phyloP scores from a whole-genome alignment of 176 grass and related monocot species.

The Juncus effusus region DNA sequence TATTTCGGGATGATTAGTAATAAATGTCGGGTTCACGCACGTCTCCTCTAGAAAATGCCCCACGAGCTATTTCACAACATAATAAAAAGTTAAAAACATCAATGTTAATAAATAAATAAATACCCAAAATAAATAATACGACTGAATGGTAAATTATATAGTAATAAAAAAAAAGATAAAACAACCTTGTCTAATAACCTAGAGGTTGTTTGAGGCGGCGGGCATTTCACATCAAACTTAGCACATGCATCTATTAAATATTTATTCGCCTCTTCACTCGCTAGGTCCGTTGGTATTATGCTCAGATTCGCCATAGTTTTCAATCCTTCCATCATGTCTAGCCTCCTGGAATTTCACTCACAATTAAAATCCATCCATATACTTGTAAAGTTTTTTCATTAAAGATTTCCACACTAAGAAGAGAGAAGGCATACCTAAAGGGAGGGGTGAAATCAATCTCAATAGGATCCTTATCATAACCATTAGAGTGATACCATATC shows the following conservation, averaged over 20 bases:
- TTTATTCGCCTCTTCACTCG: slow-evolving; percentile 71
- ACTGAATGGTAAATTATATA: neutral
- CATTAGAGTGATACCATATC: slow-evolving; percentile 83
- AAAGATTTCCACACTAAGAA: slow-evolving; percentile 4
- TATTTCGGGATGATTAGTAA: no score
- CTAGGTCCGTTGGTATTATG: slow-evolving; percentile 70
- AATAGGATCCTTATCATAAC: slow-evolving; percentile 65
- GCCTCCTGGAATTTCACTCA: slow-evolving; percentile 33
- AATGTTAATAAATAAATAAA: neutral
- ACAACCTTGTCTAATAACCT: slow-evolving; percentile 96
- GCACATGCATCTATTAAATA: slow-evolving; percentile 71
- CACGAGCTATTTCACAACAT: slow-evolving; percentile 54
- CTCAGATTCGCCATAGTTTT: slow-evolving; percentile 58
- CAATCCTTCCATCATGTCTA: slow-evolving; percentile 93
- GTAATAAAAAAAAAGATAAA: slow-evolving; percentile 9
- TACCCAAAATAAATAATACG: neutral
- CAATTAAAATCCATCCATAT: neutral
- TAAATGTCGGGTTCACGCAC: neutral
- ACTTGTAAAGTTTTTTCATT: neutral
- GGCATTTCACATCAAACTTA: slow-evolving; percentile 90
- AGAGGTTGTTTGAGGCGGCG: slow-evolving; percentile 81
- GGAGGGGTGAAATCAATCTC: slow-evolving; percentile 97
- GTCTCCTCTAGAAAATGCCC: slow-evolving; percentile 94
- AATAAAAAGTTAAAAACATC: no score
- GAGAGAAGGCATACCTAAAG: slow-evolving; percentile 46